These are phyloP conservation scores for Rhodomyrtus tomentosa DNA, from an alignment of 345 rosid species.

Conservation along the genomic window DNA sequence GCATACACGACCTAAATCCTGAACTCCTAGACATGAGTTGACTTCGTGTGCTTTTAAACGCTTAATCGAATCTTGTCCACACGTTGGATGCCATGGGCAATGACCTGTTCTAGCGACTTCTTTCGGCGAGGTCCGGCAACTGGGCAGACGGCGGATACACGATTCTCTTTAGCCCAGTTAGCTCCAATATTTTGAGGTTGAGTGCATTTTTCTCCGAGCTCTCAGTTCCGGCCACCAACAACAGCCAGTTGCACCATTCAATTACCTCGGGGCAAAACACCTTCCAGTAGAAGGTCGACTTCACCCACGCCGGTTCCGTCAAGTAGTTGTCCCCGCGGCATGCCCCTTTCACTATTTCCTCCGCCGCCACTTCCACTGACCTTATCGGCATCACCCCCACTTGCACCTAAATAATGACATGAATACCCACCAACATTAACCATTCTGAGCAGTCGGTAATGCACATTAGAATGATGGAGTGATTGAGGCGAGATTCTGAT, in stretches of 20 bases:
- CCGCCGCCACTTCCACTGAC: constrained; percentile 19
- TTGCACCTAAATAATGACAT: constrained; percentile 6
- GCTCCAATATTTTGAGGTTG: constrained; percentile 23
- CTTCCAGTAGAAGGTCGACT: constrained; percentile 26
- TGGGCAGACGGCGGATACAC: constrained; percentile 21
- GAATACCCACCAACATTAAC: not conserved
- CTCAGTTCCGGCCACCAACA: not conserved
- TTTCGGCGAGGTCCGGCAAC: not conserved
- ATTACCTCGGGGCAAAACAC: constrained; percentile 40
- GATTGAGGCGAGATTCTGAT: not conserved
- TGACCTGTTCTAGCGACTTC: not conserved
- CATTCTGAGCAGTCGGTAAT: not conserved
- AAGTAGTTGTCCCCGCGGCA: constrained; percentile 38
- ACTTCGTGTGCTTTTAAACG: not conserved
- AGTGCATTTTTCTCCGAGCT: constrained; percentile 2
- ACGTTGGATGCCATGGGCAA: not conserved
- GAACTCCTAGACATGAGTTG: not conserved
- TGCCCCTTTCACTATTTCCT: constrained; percentile 39
- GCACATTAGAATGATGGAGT: not conserved
- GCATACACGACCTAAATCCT: not conserved
- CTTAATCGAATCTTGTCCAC: not conserved
- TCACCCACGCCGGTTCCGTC: constrained; percentile 37
- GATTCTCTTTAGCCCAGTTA: constrained; percentile 21
- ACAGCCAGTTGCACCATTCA: constrained; percentile 17
- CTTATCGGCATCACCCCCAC: constrained; percentile 5